phyloP scores from a whole-genome alignment of 2,329 filamentous ascomycete species.

The Fusarium sp. region DNA sequence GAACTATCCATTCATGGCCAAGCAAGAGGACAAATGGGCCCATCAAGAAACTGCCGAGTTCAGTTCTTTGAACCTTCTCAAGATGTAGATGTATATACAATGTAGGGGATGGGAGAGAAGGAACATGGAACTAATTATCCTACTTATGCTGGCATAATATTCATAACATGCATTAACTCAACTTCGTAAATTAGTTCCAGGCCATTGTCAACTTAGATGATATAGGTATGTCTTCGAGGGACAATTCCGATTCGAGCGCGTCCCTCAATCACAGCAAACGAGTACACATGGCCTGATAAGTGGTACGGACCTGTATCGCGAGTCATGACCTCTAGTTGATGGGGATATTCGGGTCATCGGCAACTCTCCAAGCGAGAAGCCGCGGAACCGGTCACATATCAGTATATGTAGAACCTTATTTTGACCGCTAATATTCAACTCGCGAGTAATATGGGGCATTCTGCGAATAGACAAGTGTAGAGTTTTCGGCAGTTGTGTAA shows the following conservation, averaged over 20 bases:
- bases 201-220: neutral
- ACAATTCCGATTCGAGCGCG: neutral
- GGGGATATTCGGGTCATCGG: neutral
- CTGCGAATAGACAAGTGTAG: neutral
- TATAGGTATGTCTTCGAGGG: fast-evolving
- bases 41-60: neutral
- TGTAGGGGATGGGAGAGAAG: neutral
- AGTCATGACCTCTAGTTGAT: neutral
- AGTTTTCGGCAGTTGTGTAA: neutral
- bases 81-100: neutral
- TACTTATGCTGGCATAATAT: neutral
- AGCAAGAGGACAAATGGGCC: neutral
- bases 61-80: fast-evolving
- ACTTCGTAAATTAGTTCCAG: neutral
- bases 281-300: neutral
- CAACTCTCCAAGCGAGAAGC: neutral
- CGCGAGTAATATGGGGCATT: neutral
- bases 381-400: neutral
- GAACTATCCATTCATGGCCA: neutral
- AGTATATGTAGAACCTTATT: neutral
- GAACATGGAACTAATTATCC: neutral
- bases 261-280: neutral
- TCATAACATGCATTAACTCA: neutral
- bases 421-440: neutral
- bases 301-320: too few relatives aligned